Evolutionary conservation across 768 basidiomycete genomes (phyloP).

Genomic region (Cystobasidiopsis lactophilus): DNA sequence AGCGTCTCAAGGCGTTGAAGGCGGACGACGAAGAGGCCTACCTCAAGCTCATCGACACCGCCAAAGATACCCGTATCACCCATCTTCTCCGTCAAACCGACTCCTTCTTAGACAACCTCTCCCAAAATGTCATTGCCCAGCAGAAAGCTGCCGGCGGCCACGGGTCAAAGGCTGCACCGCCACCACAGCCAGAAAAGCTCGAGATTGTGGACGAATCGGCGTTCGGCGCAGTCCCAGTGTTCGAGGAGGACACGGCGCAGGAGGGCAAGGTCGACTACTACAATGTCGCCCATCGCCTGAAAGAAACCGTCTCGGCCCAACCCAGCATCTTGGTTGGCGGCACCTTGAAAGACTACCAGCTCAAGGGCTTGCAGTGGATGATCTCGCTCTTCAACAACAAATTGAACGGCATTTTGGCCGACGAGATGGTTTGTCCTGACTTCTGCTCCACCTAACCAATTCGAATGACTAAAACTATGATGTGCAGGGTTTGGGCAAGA

Average conservation of each 20-base stretch:
- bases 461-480: background rate
- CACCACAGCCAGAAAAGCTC: background rate
- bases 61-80: conserved; percentile 96
- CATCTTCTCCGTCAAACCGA: conserved; percentile 89
- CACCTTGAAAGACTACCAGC: conserved; percentile 65
- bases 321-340: conserved; percentile 66
- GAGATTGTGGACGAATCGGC: conserved; percentile 51
- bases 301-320: conserved; percentile 61
- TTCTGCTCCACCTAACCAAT: background rate
- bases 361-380: conserved; percentile 22
- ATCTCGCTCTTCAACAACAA: conserved; percentile 21
- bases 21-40: conserved; percentile 99
- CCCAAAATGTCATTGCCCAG: conserved; percentile 78
- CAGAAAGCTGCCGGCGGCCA: conserved; percentile 40
- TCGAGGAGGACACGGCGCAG: conserved; percentile 34
- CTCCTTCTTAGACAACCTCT: conserved; percentile 76
- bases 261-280: conserved; percentile 82
- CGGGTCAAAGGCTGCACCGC: background rate
- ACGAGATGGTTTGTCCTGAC: conserved; percentile 20
- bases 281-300: conserved; percentile 75
- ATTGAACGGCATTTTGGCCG: conserved; percentile 22
- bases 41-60: conserved; percentile 94
- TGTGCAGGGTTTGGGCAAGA: conserved; percentile 32
- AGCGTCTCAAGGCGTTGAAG: conserved; percentile 91
- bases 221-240: conserved; percentile 47